Evolutionary conservation across 139 green algal species (phyloP), one percentile per base, ranked within the genome.

Genomic region (Deuterostichococcus epilithicus): DNA sequence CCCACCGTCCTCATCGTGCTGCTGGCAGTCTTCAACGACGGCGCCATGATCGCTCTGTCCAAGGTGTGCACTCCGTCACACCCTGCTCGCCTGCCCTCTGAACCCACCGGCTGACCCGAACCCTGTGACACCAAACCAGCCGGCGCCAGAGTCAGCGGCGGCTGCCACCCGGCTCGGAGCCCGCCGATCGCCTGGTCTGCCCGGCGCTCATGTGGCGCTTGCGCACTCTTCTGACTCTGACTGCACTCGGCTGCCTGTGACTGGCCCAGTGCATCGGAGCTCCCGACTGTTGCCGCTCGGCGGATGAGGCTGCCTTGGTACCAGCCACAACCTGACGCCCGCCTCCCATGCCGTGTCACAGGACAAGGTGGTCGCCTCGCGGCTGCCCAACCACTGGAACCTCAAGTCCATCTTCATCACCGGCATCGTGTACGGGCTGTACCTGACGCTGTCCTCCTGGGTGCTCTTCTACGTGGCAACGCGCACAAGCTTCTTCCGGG

Each of bases 11-110:
- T 95, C 3, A 94, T 95, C 72, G 91, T 97, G 63, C 85, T 97
- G 70, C 84, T 97, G 82, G 92, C 91, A 6, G 90, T 95, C 26
- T 94, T 96, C 88, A 96, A 96, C 69, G 92, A 96, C 68, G 91
- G 91, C 42, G 90, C 91, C 74, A 95, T 96, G 90, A 96, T 96
- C 80, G 89, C 91, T 25, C 85, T 96, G 63, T 90, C 89, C 67
- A 95, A 96, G 81, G 88, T 95, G 70, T 83, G 80, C 33, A n/a
- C n/a, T n/a, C 8, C 18, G 20, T 20, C 10, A 28, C 8, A 52
- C 8, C 42, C 42, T 52, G 42, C 13, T 8, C 42, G n/a, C n/a
- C n/a, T n/a, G n/a, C n/a, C n/a, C n/a, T n/a, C n/a, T n/a, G n/a
- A n/a, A n/a, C n/a, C n/a, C n/a, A n/a, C n/a, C n/a, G n/a, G n/a